Base-by-base conservation (phyloP, 1,284 basidiomycete genomes). In the Tetrapyrgos nigripes region DNA sequence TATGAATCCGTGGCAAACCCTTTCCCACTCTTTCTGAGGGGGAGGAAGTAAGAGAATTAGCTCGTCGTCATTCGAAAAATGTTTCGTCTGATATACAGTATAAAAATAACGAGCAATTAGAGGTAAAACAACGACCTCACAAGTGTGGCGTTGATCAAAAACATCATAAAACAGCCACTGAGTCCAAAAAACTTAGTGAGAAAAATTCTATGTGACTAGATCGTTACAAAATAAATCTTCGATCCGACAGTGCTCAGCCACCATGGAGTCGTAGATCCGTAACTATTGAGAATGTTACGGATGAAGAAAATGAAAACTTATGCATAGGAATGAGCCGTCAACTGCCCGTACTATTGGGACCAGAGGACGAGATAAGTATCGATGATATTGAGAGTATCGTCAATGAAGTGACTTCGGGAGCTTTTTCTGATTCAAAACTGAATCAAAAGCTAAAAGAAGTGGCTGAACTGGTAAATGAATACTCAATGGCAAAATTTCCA, bases 271-370 rank as follows among this genome's bases (percentile, higher is more conserved):
- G n/a, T n/a, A n/a, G n/a, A n/a, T n/a, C n/a, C n/a, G n/a, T n/a
- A n/a, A n/a, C n/a, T n/a, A n/a, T n/a, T n/a, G n/a, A n/a, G n/a
- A n/a, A n/a, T n/a, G n/a, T n/a, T n/a, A n/a, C n/a, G n/a, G n/a
- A n/a, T n/a, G n/a, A n/a, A n/a, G n/a, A n/a, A n/a, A 43, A 52
- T 0, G 24, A 28, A 21, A 33, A 46, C 3, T n/a, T 29, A 9
- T 37, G 40, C 40, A 33, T 45, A 14, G 37, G 35, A 3, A 27
- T 60, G 27, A 44, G 48, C 19, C 47, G 53, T 14, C 27, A 58
- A 19, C 44, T 58, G 37, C 57, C 57, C 1, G 49, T 60, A n/a
- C 17, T 60, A 21, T 26, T 60, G 10, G n/a, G n/a, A n/a, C n/a
- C n/a, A n/a, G n/a, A n/a, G n/a, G n/a, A n/a, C n/a, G n/a, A n/a